Percentiles rank a stretch among this genome's conserved stretches.
Evolutionary conservation across 768 basidiomycete genomes (phyloP).

Genomic region (Psilocybe subaeruginosa): DNA sequence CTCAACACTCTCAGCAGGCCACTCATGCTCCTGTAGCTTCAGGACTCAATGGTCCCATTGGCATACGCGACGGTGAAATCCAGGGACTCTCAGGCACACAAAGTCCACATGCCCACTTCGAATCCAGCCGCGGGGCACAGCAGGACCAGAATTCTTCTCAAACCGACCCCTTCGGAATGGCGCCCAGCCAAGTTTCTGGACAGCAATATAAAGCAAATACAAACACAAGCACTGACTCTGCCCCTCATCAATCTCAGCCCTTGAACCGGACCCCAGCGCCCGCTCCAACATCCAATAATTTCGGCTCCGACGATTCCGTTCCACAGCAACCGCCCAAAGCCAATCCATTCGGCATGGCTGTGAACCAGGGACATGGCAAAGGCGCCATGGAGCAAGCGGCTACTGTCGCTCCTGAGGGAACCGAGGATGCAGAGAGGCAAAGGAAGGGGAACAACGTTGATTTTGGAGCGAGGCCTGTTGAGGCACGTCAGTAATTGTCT

Average conservation of each 20-base stretch:
- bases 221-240: background rate
- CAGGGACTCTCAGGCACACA: background rate
- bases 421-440: conserved; percentile 24
- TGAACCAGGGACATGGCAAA: conserved; percentile 9
- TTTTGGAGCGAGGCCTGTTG: background rate
- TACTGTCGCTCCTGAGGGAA: conserved; percentile 30
- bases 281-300: background rate
- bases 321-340: conserved; percentile 3
- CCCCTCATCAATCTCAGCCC: background rate
- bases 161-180: background rate
- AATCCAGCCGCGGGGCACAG: background rate
- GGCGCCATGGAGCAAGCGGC: conserved; percentile 29
- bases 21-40: background rate
- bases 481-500: background rate
- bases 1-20: background rate
- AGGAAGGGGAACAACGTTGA: conserved; percentile 19
- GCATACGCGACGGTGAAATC: background rate
- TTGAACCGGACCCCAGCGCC: background rate
- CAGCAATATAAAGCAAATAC: background rate
- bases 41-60: background rate
- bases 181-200: background rate
- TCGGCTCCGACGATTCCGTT: background rate
- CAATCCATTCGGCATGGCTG: conserved; percentile 12
- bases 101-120: background rate
- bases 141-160: background rate